phyloP scores from a whole-genome alignment of 176 grass and related monocot genomes.

The Chrysopogon serrulatus region DNA sequence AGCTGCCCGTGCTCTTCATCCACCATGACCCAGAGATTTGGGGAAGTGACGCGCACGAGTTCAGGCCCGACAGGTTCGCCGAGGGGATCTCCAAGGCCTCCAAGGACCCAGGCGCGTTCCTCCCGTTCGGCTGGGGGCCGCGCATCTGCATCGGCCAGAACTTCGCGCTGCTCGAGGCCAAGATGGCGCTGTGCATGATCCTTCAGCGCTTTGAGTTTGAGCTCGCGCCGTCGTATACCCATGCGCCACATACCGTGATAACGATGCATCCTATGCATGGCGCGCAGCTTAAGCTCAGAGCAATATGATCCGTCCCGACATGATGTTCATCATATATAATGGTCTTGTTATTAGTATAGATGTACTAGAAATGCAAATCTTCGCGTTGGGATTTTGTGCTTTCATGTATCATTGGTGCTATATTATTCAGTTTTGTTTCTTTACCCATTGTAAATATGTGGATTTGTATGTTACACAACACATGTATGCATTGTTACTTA shows the following conservation, averaged over 20 bases:
- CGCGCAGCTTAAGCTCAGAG: slow-evolving; percentile 8
- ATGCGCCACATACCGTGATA: slow-evolving; percentile 12
- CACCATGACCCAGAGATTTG: slow-evolving; percentile 44
- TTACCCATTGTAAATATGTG: no score
- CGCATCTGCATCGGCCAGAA: slow-evolving; percentile 54
- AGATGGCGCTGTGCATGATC: slow-evolving; percentile 48
- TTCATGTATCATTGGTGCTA: no score
- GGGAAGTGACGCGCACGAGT: slow-evolving; percentile 29
- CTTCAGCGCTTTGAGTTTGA: slow-evolving; percentile 39
- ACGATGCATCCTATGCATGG: slow-evolving; percentile 28
- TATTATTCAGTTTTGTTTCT: no score
- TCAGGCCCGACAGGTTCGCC: slow-evolving; percentile 31
- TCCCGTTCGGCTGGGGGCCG: slow-evolving; percentile 37
- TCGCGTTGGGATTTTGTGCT: no score
- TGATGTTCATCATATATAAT: neutral
- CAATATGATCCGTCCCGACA: neutral
- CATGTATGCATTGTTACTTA: no score
- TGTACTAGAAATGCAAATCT: no score
- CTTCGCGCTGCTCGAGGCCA: slow-evolving; percentile 55
- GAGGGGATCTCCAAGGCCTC: slow-evolving; percentile 26
- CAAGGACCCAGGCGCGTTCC: neutral
- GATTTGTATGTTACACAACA: no score
- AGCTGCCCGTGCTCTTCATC: neutral
- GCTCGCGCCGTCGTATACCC: slow-evolving; percentile 9
- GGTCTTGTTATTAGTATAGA: neutral